Evolutionary conservation across 23 red algal species (phyloP), one percentile per base, ranked within the genome.

Genomic region (Chondrus crispus): DNA sequence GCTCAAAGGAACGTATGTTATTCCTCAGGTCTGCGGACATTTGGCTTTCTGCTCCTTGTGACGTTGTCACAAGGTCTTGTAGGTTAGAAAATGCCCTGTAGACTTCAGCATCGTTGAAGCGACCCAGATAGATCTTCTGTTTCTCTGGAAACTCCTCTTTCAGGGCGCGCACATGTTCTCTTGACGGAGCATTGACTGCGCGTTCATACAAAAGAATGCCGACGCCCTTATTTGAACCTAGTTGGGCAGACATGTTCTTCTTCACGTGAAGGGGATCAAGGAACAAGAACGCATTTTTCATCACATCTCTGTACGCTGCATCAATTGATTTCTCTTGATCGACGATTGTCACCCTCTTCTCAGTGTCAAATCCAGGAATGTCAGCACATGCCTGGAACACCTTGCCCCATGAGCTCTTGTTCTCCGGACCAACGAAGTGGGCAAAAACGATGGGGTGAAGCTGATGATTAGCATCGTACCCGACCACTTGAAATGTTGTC

Each of bases 401-500:
- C 2, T 16, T 85, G 32, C 68, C 48, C 81, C 81, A 85, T 29
- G n/a, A 57, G 1, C 42, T 33, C 22, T 85, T 24, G 42, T 49
- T 9, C 24, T 85, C 81, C 14, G 81, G 4, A 2, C 81, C 81
- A 68, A 85, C 41, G 19, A 85, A 85, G 41, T 85, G 81, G 1
- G 81, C 81, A 20, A 85, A 85, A 20, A 85, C 42, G 2, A 85
- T 32, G 22, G 81, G 81, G 24, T 66, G 41, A 19, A 85, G 55
- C 20, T 85, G 81, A 32, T 45, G 40, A 41, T 85, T 85, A 2
- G 81, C 47, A 36, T 85, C 81, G 29, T 85, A 85, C 5, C 54
- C 68, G 19, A 85, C 81, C 9, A 85, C 81, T 42, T 85, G 44
- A 85, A 85, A 85, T 47, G 81, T 68, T 46, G 81, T 85, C 35